Base-by-base conservation (phyloP, 1,284 basidiomycete species). In the Fomitopsis schrenkii region DNA sequence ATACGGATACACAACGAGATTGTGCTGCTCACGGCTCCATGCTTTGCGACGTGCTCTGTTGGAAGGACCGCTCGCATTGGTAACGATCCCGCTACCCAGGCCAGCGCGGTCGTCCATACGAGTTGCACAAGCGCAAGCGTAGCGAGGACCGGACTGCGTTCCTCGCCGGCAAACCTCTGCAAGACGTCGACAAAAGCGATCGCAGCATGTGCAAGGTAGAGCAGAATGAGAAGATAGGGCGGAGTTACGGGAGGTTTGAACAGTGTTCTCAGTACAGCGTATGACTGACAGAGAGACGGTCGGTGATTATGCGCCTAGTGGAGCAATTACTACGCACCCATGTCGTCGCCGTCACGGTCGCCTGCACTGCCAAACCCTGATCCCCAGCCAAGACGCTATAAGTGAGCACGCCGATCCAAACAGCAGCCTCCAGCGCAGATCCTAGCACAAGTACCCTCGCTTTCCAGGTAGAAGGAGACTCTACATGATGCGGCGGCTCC, bases 11-110 rank as follows among this genome's bases (percentile, higher is more conserved):
- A n/a, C 17, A 17, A 33, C 35, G 42, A 33, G n/a, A 22, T n/a
- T 36, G 0, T 46, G 30, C 14, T 10, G 64, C 81, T 62, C 66
- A 83, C 85, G 70, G 84, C 80, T 41, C 73, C 71, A 12, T 73
- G 69, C 61, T 67, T 67, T 6, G 84, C 85, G 28, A 86, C 79
- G 65, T 83, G 81, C 36, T 74, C 59, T 1, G 79, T 75, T 26
- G 84, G 80, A 38, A 76, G 73, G 17, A 75, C 68, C 3, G 68
- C 65, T 60, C 81, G 77, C 55, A 88, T 61, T 15, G 84, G 86
- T 30, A 83, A 72, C 2, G 81, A 81, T 28, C 85, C 84, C 22
- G 80, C 79, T n/a, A 84, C 59, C 73, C 77, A 83, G 5, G 80
- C 67, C 61, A 85, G 81, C 5, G 72, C 14, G 2, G 70, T 67